phyloP scores from a whole-genome alignment of 2,329 filamentous ascomycete genomes.

The Chalaropsis thielavioides region DNA sequence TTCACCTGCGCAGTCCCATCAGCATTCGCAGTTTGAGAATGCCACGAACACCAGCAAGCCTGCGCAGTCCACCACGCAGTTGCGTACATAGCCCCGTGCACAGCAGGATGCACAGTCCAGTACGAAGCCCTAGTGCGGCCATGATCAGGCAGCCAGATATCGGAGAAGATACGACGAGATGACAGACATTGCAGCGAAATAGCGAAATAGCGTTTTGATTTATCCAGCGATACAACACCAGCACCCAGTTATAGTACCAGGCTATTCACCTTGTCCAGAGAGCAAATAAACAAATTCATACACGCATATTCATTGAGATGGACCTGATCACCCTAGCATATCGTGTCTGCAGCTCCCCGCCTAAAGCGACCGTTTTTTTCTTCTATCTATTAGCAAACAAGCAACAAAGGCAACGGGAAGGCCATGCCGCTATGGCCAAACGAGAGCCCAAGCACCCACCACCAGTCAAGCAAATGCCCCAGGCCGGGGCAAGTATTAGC shows the following conservation, averaged over 20 bases:
- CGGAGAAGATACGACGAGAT: constrained; percentile 5
- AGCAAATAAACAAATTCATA: background rate
- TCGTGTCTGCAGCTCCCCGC: no score
- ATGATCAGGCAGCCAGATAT: background rate
- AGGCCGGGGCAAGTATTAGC: background rate
- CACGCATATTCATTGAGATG: background rate
- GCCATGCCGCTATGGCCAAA: background rate
- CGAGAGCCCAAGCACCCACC: background rate
- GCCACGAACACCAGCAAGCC: constrained; percentile 10
- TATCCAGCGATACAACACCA: background rate
- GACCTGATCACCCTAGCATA: background rate
- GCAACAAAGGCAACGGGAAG: background rate
- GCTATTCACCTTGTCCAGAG: background rate
- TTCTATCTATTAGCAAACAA: background rate
- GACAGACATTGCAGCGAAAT: constrained; percentile 1
- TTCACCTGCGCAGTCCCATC: constrained; percentile 13
- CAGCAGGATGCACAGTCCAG: background rate
- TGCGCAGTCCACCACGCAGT: constrained; percentile 8
- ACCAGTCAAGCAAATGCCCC: background rate
- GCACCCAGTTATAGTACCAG: background rate
- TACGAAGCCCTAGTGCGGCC: background rate
- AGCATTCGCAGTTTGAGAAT: constrained; percentile 14
- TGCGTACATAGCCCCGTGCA: constrained; percentile 3
- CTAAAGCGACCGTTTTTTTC: background rate
- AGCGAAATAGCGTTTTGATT: constrained; percentile 5